A percentile compares a stretch with the other conserved stretches of the same genome.
Conservation (phyloP, 345 rosid genomes). For the Psidium guajava region DNA sequence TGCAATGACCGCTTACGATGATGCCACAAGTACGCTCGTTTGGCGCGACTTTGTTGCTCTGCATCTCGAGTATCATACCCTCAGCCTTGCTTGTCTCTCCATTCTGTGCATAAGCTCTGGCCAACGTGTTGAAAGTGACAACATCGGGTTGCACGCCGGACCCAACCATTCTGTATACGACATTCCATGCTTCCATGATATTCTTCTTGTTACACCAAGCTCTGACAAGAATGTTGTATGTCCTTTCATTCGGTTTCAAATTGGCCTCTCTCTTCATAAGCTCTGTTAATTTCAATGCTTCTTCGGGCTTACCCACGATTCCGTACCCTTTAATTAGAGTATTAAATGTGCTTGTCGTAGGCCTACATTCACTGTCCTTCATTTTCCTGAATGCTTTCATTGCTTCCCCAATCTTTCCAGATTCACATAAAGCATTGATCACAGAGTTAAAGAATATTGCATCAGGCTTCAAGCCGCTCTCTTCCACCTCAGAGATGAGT, state of each 20-base stretch:
- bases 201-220: conserved; percentile 73
- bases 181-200: conserved; percentile 69
- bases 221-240: conserved; percentile 65
- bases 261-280: conserved; percentile 39
- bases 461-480: conserved; percentile 66
- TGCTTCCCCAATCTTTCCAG: conserved; percentile 69
- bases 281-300: conserved; percentile 52
- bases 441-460: conserved; percentile 84
- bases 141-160: conserved; percentile 65
- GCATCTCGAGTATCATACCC: conserved; percentile 65
- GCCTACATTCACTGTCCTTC: conserved; percentile 73
- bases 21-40: conserved; percentile 80
- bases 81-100: conserved; percentile 61
- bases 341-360: conserved; percentile 73
- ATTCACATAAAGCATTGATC: conserved; percentile 83
- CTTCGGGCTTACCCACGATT: conserved; percentile 60
- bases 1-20: conserved; percentile 69
- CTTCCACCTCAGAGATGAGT: conserved; percentile 60
- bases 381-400: conserved; percentile 67
- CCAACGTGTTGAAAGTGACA: conserved; percentile 75
- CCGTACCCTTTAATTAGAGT: conserved; percentile 90
- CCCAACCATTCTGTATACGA: conserved; percentile 56
- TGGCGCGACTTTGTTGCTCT: conserved; percentile 44
- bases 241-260: conserved; percentile 64
- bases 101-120: conserved; percentile 56